phyloP scores from a whole-genome alignment of 2,329 filamentous ascomycete species.

The Cordyceps javanica region DNA sequence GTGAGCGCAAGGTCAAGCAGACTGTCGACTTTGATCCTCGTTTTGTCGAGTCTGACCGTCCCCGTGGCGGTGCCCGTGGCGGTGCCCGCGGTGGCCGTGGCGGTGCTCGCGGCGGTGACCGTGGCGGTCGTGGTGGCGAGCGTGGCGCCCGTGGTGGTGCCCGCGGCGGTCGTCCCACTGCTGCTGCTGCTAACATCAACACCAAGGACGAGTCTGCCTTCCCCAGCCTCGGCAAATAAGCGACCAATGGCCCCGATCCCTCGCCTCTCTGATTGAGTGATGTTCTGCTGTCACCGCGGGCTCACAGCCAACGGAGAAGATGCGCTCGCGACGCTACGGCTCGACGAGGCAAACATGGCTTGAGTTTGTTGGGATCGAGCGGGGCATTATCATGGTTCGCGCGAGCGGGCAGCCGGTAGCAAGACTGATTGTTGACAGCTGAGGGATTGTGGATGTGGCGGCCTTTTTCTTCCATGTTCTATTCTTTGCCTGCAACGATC shows the following conservation, averaged over 20 bases:
- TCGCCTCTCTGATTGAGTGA: not conserved
- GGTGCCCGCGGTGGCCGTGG: slow-evolving; percentile 48
- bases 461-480: not conserved
- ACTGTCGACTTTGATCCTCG: slow-evolving; percentile 82
- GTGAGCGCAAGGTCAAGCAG: slow-evolving; percentile 89
- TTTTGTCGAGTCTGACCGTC: slow-evolving; percentile 64
- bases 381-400: not conserved
- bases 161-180: slow-evolving; percentile 28
- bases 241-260: slow-evolving; percentile 14
- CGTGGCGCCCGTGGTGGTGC: slow-evolving; percentile 38
- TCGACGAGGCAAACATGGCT: not conserved
- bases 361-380: slow-evolving; percentile 5
- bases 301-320: not conserved
- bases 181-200: slow-evolving; percentile 46
- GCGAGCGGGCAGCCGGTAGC: not conserved
- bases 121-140: slow-evolving; percentile 27
- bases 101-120: slow-evolving; percentile 43
- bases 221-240: slow-evolving; percentile 53
- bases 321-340: slow-evolving; percentile 1
- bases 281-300: not conserved
- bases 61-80: slow-evolving; percentile 46
- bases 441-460: not conserved
- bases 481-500: not conserved
- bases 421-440: not conserved
- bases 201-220: slow-evolving; percentile 52